Base-by-base conservation (phyloP, 1,139 yeast species). In the Lodderomyces elongisporus region DNA sequence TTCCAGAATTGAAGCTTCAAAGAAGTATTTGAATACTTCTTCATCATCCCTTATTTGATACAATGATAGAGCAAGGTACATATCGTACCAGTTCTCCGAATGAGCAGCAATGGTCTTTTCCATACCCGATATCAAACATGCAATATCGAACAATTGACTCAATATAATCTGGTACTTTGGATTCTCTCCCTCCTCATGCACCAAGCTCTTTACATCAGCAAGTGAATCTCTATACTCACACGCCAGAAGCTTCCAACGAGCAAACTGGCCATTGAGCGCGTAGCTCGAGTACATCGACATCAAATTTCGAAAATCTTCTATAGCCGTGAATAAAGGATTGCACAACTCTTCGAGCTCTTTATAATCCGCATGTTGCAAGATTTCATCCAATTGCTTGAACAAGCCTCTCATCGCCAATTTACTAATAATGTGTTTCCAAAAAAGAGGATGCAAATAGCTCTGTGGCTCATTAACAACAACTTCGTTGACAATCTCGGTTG, bases 21-120 rank as follows among this genome's bases (percentile, higher is more conserved):
- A 66, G 42, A 58, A 67, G 25, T 64, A 67, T 3, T 46, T 27
- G 38, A 56, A 66, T 3, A 66, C 49, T 2, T 44, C 38, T 5
- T 48, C 56, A 38, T 62, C 67, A 35, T 67, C 71, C 35, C 73
- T 55, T 27, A 85, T 76, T 48, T 77, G 79, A 51, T 66, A 87
- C 34, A 78, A 62, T 17, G 78, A 61, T 27, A 81, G 67, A 1
- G 85, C 81, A 30, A 76, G 65, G 30, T 77, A 66, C 14, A 79
- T 67, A 48, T 85, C 95, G 52, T 78, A 83, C 95, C 95, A 85
- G 1, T 73, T 59, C 5, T 62, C 59, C 23, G 81, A 66, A 36
- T 56, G 62, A 12, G 58, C 59, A 2, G 74, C 51, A 17, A 79
- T 77, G 0, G 77, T 60, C 28, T 66, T 64, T 9, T 73, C 68